Base-by-base conservation (phyloP, 345 rosid species). In the Populus euphratica region DNA sequence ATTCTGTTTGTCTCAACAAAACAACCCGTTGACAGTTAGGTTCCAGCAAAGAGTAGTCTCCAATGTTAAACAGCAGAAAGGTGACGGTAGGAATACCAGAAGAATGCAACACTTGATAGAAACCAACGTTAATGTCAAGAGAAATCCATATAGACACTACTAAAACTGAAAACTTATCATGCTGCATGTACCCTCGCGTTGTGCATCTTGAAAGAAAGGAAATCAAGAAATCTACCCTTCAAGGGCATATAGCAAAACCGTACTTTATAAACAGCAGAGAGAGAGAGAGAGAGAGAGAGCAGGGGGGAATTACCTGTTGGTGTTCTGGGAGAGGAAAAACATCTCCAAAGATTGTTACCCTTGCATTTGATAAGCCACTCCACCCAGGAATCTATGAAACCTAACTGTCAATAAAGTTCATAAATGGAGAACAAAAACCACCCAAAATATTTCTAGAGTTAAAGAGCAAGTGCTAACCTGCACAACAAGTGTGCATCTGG, bases 301-400 rank as follows among this genome's bases (percentile, higher is more conserved):
- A 0, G 12, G 39, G 65, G 59, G 59, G 44, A 54, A 59, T 27
- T 4, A 93, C 99, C 95, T 96, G 98, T 75, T 93, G 89, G 66
- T 89, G 72, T 81, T 91, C 95, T 44, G 93, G 92, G 81, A 96
- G 94, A 18, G 98, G 99, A 85, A 87, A 85, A 38, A 93, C 90
- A 83, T 96, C 98, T 0, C 99, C 99, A 81, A 96, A 96, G 18
- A 96, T 88, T 47, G 99, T 92, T 70, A 90, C 99, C 78, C 99
- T 89, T 70, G 99, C 99, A 86, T 94, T 96, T 41, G 98, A 96
- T 85, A 96, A 92, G 89, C 97, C 87, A 82, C 93, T 96, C 99
- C 98, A 93, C 76, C 98, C 97, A 31, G 98, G 99, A 81, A 96
- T 90, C 99, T 96, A 65, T 50, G 6, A 75, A 82, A 71, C 36